Conservation (phyloP, 164 flowering plant genomes). For the Tinospora cordifolia region DNA sequence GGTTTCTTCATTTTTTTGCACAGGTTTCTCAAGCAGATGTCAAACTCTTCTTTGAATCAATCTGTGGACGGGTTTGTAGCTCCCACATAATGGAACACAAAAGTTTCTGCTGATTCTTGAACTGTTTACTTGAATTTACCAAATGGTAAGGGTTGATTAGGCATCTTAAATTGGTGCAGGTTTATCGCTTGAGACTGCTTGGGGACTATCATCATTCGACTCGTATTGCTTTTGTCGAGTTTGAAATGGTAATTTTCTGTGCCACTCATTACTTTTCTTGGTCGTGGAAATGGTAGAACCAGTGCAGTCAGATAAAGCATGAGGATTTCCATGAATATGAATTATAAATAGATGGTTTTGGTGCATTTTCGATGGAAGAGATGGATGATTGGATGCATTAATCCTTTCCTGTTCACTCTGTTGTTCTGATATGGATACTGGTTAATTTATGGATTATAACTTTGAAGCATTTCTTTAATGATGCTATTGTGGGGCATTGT, state of each 20-base stretch:
- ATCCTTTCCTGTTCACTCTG: neutral
- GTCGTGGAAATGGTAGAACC: neutral
- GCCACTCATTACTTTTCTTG: neutral
- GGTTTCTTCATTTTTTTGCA: conserved; percentile 5
- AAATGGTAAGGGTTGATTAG: neutral
- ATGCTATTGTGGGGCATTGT: neutral
- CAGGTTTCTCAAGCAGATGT: conserved; percentile 77
- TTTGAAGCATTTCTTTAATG: neutral
- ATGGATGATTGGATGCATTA: neutral
- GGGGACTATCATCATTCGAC: conserved; percentile 79
- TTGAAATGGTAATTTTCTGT: conserved; percentile 42
- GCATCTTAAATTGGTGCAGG: conserved; percentile 32
- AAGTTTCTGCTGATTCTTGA: conserved; percentile 4
- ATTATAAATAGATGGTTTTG: neutral
- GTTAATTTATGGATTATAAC: neutral
- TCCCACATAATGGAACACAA: neutral
- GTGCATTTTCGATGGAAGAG: neutral
- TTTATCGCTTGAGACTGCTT: conserved; percentile 64
- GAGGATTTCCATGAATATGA: neutral
- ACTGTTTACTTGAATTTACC: neutral
- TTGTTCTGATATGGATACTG: neutral
- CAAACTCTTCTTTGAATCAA: conserved; percentile 62
- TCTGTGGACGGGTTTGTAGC: conserved; percentile 70
- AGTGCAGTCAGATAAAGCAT: neutral
- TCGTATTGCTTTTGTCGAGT: conserved; percentile 85